Evolutionary conservation across 2,329 filamentous ascomycete species (phyloP).

Genomic region (Epichloe scottii): DNA sequence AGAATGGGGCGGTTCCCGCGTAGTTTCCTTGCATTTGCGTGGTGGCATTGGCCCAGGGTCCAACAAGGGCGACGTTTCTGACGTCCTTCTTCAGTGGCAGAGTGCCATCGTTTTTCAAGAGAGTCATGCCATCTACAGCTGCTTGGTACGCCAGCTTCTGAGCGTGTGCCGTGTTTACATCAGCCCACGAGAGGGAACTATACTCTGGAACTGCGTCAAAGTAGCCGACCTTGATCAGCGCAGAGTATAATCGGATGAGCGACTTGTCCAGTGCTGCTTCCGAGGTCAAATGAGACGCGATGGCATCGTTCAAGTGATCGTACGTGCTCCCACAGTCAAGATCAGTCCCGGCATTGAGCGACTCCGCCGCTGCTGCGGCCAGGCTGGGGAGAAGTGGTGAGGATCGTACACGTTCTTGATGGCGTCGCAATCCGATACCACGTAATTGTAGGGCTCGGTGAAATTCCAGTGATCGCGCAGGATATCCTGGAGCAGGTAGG

Average conservation of each 20-base stretch:
- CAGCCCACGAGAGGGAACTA: slow-evolving; percentile 36
- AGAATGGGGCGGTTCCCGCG: slow-evolving; percentile 12
- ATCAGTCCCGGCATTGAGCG: slow-evolving; percentile 21
- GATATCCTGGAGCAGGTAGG: slow-evolving; percentile 49
- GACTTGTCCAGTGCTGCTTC: slow-evolving; percentile 6
- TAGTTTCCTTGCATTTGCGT: slow-evolving; percentile 14
- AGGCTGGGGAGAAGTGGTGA: slow-evolving; percentile 25
- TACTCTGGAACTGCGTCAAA: slow-evolving; percentile 41
- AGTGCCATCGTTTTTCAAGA: slow-evolving; percentile 42
- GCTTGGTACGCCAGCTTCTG: slow-evolving; percentile 44
- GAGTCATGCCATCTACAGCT: slow-evolving; percentile 31
- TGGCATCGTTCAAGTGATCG: slow-evolving; percentile 18
- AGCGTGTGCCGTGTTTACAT: slow-evolving; percentile 42
- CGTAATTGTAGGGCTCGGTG: slow-evolving; percentile 45
- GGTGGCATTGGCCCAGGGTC: slow-evolving; percentile 28
- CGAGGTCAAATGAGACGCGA: slow-evolving; percentile 16
- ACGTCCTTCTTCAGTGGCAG: slow-evolving; percentile 28
- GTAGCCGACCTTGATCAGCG: slow-evolving; percentile 42
- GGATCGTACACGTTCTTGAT: slow-evolving; percentile 41
- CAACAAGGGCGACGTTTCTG: slow-evolving; percentile 16
- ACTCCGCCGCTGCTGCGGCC: slow-evolving; percentile 21
- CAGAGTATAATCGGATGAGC: slow-evolving; percentile 34
- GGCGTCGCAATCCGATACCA: slow-evolving; percentile 55
- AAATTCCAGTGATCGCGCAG: slow-evolving; percentile 55
- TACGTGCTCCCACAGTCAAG: slow-evolving; percentile 11